Base-by-base conservation (phyloP, 441 rosid genomes). In the Adansonia madagascariensis region DNA sequence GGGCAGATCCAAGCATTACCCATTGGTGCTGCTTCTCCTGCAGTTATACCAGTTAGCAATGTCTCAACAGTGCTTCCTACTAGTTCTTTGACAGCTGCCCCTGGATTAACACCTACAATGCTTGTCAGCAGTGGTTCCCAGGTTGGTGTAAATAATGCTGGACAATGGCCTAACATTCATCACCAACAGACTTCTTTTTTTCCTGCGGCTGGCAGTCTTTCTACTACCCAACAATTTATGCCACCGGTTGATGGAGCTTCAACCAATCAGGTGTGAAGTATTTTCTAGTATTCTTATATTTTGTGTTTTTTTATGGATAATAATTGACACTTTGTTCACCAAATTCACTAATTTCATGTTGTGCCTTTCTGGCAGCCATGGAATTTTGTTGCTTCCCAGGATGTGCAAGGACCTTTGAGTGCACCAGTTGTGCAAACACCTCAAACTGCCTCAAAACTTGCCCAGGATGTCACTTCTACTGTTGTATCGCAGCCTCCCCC, bases 261-360 rank as follows among this genome's bases (percentile, higher is more conserved):
- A 80, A 74, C 81, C 71, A 91, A 81, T 84, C 98, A 92, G 95
- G 98, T 91, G 66, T 43, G 84, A 31, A 46, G 47, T 79, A 74
- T 60, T 70, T 14, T 77, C 22, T 46, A 20, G 52, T 46, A 6
- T 77, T 66, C 50, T 31, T 47, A 52, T 64, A 62, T 72, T 75
- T 60, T 20, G 22, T 63, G 6, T 41, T 53, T 17, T 39, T 41
- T 47, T 60, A 74, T 64, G n/a, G 27, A 0, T 24, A 63, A 60
- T 24, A 55, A 27, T 11, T 75, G 43, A 68, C 17, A 1, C 31
- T 59, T 85, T 66, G 60, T 75, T 73, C 22, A 70, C 63, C 66
- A 10, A 60, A 10, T 60, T 60, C 6, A 11, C 2, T 52, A 41
- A 15, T 83, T 75, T 56, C 65, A 74, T 80, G 12, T 72, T 35